phyloP scores from a whole-genome alignment of 1,284 basidiomycete genomes.

The Ganoderma lucidum region DNA sequence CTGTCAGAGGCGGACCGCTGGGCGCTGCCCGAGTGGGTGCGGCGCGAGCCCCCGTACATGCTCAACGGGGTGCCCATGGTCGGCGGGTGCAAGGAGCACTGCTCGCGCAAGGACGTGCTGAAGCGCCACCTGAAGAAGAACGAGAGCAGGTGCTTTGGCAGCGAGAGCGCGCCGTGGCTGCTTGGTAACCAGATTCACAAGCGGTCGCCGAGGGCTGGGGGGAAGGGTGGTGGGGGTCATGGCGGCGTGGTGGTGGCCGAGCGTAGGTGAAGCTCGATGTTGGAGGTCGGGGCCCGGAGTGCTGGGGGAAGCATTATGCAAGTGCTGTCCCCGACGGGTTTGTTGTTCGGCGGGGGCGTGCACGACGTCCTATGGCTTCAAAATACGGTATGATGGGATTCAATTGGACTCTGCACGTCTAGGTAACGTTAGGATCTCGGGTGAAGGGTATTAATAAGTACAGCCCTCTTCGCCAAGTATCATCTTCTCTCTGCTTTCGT shows the following conservation, averaged over 20 bases:
- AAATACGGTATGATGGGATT: not conserved
- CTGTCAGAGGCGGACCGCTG: constrained; percentile 21
- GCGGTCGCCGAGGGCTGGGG: not conserved
- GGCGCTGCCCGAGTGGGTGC: constrained; percentile 4
- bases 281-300: not conserved
- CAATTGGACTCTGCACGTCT: not conserved
- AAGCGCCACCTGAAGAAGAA: constrained; percentile 33
- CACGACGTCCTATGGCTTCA: too few relatives aligned
- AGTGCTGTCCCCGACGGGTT: not conserved
- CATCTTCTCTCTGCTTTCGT: not conserved
- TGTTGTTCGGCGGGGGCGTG: not conserved
- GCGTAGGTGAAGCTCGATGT: not conserved
- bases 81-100: constrained; percentile 35
- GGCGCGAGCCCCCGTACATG: constrained; percentile 7
- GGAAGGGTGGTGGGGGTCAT: not conserved
- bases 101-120: constrained; percentile 36
- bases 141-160: constrained; percentile 14
- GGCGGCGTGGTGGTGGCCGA: not conserved
- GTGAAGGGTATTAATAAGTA: not conserved
- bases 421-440: not conserved
- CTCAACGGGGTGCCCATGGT: constrained; percentile 23
- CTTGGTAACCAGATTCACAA: not conserved
- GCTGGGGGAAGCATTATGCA: not conserved
- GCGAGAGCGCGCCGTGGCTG: constrained; percentile 11
- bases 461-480: not conserved